Conservation (phyloP, 495 filamentous ascomycete genomes). For the Recurvomyces mirabilis region DNA sequence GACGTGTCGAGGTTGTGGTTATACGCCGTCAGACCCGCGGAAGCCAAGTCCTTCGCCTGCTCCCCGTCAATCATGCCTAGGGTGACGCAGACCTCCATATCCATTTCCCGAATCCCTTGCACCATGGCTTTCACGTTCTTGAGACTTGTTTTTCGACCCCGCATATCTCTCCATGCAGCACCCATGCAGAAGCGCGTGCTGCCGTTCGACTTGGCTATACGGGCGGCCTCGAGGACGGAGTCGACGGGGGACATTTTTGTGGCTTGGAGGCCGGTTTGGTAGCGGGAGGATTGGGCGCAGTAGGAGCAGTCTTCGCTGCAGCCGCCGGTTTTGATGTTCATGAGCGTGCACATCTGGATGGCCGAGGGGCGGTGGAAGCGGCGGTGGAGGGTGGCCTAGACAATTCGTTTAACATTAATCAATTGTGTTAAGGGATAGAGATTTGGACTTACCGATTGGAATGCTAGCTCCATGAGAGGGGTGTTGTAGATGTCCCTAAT, state of each 20-base stretch:
- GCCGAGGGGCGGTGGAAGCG: slow-evolving; percentile 68
- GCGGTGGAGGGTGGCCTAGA: slow-evolving; percentile 61
- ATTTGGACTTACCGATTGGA: slow-evolving; percentile 50
- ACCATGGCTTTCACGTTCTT: slow-evolving; percentile 76
- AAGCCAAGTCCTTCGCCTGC: slow-evolving; percentile 67
- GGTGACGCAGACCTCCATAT: slow-evolving; percentile 80
- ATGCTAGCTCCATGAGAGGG: slow-evolving; percentile 64
- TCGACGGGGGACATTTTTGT: slow-evolving; percentile 67
- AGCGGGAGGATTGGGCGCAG: slow-evolving; percentile 74
- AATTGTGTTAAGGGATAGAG: not conserved
- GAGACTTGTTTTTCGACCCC: slow-evolving; percentile 65
- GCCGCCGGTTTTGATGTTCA: slow-evolving; percentile 92
- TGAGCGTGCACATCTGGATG: slow-evolving; percentile 80
- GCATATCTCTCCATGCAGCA: slow-evolving; percentile 85
- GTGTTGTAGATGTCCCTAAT: slow-evolving; percentile 64
- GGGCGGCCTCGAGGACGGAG: slow-evolving; percentile 62
- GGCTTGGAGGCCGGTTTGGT: slow-evolving; percentile 66
- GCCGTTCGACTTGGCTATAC: slow-evolving; percentile 64
- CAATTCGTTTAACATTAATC: not conserved
- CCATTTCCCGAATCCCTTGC: slow-evolving; percentile 60
- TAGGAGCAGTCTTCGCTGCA: slow-evolving; percentile 83
- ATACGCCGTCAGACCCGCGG: slow-evolving; percentile 76
- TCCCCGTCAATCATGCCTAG: slow-evolving; percentile 72
- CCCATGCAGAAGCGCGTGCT: slow-evolving; percentile 87
- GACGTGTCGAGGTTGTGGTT: slow-evolving; percentile 85